Percentiles rank a stretch among this genome's conserved stretches.
Conservation (phyloP, 441 rosid species). For the Adansonia rubrostipa region DNA sequence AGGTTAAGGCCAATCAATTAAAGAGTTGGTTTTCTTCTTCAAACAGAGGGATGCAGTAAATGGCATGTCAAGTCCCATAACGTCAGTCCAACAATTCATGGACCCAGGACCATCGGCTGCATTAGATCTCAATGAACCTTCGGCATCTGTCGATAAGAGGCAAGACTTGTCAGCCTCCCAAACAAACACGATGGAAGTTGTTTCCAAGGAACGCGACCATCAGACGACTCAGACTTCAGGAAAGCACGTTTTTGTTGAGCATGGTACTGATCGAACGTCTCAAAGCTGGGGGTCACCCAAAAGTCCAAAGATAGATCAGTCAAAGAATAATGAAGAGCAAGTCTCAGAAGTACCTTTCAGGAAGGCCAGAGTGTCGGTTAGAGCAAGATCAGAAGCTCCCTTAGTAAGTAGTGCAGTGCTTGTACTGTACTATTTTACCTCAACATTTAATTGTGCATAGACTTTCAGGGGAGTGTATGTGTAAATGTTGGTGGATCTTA, state of each 20-base stretch:
- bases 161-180: constrained; percentile 43
- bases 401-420: constrained; percentile 40
- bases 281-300: constrained; percentile 51
- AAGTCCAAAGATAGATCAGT: constrained; percentile 50
- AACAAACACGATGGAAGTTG: constrained; percentile 39
- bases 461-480: background rate
- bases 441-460: background rate
- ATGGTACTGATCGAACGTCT: constrained; percentile 42
- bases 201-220: constrained; percentile 36
- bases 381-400: constrained; percentile 86
- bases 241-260: constrained; percentile 35
- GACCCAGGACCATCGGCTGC: constrained; percentile 44
- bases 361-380: constrained; percentile 85
- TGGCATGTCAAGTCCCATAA: constrained; percentile 35
- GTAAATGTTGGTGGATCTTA: background rate
- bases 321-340: constrained; percentile 48
- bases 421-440: background rate
- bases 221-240: constrained; percentile 32
- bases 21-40: background rate
- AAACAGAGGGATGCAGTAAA: constrained; percentile 38
- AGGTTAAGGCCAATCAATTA: too few relatives aligned
- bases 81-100: constrained; percentile 39
- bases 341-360: constrained; percentile 52
- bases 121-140: constrained; percentile 44
- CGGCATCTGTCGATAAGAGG: constrained; percentile 42